Base-by-base conservation (phyloP, 257 asterid species). In the Ocimum tenuiflorum region DNA sequence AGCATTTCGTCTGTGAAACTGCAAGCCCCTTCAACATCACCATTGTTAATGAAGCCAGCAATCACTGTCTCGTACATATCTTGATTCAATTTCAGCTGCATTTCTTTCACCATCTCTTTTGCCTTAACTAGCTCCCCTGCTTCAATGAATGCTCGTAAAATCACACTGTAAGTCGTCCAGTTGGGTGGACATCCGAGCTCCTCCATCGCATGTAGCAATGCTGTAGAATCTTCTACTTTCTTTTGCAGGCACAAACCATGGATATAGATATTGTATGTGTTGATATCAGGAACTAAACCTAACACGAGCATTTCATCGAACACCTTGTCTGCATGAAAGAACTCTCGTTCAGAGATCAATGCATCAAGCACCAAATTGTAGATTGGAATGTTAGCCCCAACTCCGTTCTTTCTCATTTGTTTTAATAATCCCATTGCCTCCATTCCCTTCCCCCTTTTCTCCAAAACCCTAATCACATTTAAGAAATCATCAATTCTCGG, bases 261-360 rank as follows among this genome's bases (percentile, higher is more conserved):
- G 10, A 88, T 81, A 68, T 78, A 82, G 64, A 74, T 75, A 72
- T 80, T 91, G 78, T 80, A 91, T 7, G 94, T 91, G 54, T 38
- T 43, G 42, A 81, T 61, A 71, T 86, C 80, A n/a, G 96, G 96
- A 60, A 65, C 77, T 70, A 84, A 74, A 6, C 95, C 95, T 41
- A 64, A 56, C 29, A 86, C 88, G 69, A 91, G 88, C 89, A 91
- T 65, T 80, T 91, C 88, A 74, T 91, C 97, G 17, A 91, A 88
- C 95, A 88, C 63, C 36, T 86, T 71, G 45, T 86, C 94, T 3
- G 85, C 95, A 23, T 35, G 64, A 46, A 0, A 33, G 29, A 68
- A 88, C 46, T 80, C 81, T 80, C 81, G 58, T 69, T 68, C 77
- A 24, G 4, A 17, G n/a, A 84, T 24, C 60, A 91, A 45, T 9